These are phyloP conservation scores for Coemansia sp. DNA, from an alignment of 192 early-diverging fungal species.

Conservation along the genomic window DNA sequence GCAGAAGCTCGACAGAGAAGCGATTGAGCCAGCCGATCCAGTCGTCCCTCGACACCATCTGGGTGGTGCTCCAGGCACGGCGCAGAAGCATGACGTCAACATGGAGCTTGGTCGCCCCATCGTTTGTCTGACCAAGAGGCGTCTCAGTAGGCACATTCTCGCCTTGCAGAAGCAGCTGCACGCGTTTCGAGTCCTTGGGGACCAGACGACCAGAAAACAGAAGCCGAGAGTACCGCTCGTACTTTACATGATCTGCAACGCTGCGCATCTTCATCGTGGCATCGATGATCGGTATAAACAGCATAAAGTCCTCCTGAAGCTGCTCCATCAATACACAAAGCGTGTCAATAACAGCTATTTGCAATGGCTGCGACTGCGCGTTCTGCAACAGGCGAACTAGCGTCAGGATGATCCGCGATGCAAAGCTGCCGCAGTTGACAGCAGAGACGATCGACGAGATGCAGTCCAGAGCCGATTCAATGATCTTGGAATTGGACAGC, in stretches of 20 bases:
- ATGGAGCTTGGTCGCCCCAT: slow-evolving; percentile 15
- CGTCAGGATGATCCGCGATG: slow-evolving; percentile 88
- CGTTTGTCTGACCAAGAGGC: neutral
- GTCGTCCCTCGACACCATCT: slow-evolving; percentile 66
- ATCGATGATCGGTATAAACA: slow-evolving; percentile 86
- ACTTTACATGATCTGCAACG: slow-evolving; percentile 65
- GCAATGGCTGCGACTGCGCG: slow-evolving; percentile 53
- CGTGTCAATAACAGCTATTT: slow-evolving; percentile 74
- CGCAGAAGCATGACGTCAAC: slow-evolving; percentile 65
- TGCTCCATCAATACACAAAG: slow-evolving; percentile 82
- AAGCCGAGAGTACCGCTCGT: slow-evolving; percentile 76
- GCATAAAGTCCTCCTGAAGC: slow-evolving; percentile 80
- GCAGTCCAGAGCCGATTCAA: slow-evolving; percentile 70
- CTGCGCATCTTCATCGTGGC: slow-evolving; percentile 72
- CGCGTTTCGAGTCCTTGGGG: slow-evolving; percentile 17
- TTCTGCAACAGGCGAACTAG: slow-evolving; percentile 75
- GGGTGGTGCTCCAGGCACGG: slow-evolving; percentile 72
- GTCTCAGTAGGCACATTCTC: neutral
- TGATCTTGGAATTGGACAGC: slow-evolving; percentile 60
- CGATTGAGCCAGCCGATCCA: slow-evolving; percentile 95
- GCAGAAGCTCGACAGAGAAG: slow-evolving; percentile 87
- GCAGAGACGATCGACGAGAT: slow-evolving; percentile 73
- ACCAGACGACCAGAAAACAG: slow-evolving; percentile 73
- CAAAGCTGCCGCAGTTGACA: slow-evolving; percentile 84
- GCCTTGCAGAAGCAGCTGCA: slow-evolving; percentile 1